Percentiles rank a stretch among this genome's conserved stretches.
phyloP scores from a whole-genome alignment of 345 rosid species.

The Trapa incisa region DNA sequence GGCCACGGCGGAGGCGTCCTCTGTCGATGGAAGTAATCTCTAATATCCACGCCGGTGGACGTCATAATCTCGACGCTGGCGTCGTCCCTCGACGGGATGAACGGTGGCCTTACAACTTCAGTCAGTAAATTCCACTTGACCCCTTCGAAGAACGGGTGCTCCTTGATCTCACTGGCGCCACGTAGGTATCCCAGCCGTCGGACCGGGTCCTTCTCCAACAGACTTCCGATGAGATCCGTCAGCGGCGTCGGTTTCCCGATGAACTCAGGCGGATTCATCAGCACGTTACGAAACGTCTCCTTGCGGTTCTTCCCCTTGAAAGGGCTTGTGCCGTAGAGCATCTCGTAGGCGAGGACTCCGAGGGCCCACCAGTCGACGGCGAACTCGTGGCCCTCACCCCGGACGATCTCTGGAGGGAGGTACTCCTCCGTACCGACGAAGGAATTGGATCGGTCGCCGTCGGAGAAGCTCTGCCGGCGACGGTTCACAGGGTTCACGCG shows the following conservation, averaged over 20 bases:
- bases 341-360: constrained; percentile 66
- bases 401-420: constrained; percentile 78
- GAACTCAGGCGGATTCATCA: constrained; percentile 44
- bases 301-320: constrained; percentile 65
- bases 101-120: constrained; percentile 72
- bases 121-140: constrained; percentile 64
- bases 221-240: constrained; percentile 52
- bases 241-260: constrained; percentile 46
- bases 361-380: constrained; percentile 98
- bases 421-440: constrained; percentile 94
- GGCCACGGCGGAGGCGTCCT: constrained; percentile 29
- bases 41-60: too few relatives aligned
- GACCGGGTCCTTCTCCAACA: constrained; percentile 60
- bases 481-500: constrained; percentile 78
- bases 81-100: constrained; percentile 53
- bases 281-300: constrained; percentile 67
- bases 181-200: constrained; percentile 50
- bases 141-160: constrained; percentile 57
- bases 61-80: constrained; percentile 19
- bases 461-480: constrained; percentile 36
- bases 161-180: constrained; percentile 78
- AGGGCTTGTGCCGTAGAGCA: constrained; percentile 76
- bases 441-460: constrained; percentile 62
- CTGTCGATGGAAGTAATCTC: constrained; percentile 13
- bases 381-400: constrained; percentile 81